Evolutionary conservation across 2,329 filamentous ascomycete genomes (phyloP).

Genomic region (Aspergillus cejpii): DNA sequence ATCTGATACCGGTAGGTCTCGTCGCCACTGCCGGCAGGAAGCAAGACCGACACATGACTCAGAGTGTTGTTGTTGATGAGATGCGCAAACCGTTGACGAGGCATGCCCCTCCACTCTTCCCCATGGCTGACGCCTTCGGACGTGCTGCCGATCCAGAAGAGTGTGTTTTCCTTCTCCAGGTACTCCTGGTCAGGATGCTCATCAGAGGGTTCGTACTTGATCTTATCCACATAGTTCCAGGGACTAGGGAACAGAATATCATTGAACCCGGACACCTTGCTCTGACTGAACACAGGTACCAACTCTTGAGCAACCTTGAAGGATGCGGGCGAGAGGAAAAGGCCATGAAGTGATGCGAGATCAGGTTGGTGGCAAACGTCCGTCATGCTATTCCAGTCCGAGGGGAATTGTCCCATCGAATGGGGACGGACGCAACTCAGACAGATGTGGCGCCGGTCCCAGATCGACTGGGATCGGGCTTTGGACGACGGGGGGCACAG

Average conservation of each 20-base stretch:
- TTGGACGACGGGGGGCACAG: constrained; percentile 59
- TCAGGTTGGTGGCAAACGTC: constrained; percentile 73
- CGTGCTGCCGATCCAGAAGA: constrained; percentile 71
- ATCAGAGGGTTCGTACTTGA: constrained; percentile 46
- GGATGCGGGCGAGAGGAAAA: constrained; percentile 60
- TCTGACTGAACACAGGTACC: constrained; percentile 68
- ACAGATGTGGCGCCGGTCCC: constrained; percentile 61
- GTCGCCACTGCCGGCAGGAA: constrained; percentile 40
- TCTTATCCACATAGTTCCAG: constrained; percentile 57
- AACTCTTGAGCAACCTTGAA: constrained; percentile 58
- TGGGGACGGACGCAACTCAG: constrained; percentile 57
- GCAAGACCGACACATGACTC: constrained; percentile 48
- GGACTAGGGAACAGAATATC: constrained; percentile 68
- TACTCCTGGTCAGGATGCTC: constrained; percentile 51
- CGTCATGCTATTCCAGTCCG: constrained; percentile 58
- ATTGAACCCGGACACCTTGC: constrained; percentile 63
- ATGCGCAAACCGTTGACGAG: constrained; percentile 64
- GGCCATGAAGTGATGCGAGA: constrained; percentile 64
- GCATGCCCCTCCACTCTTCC: constrained; percentile 61
- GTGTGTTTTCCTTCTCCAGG: constrained; percentile 53
- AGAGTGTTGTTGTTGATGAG: constrained; percentile 55
- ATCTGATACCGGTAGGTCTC: constrained; percentile 51
- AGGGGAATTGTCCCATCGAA: constrained; percentile 60
- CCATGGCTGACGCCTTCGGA: constrained; percentile 49
- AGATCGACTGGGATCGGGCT: constrained; percentile 53